Base-by-base conservation (phyloP, 352 stramenopile genomes). In the Hyaloperonospora brassicae region DNA sequence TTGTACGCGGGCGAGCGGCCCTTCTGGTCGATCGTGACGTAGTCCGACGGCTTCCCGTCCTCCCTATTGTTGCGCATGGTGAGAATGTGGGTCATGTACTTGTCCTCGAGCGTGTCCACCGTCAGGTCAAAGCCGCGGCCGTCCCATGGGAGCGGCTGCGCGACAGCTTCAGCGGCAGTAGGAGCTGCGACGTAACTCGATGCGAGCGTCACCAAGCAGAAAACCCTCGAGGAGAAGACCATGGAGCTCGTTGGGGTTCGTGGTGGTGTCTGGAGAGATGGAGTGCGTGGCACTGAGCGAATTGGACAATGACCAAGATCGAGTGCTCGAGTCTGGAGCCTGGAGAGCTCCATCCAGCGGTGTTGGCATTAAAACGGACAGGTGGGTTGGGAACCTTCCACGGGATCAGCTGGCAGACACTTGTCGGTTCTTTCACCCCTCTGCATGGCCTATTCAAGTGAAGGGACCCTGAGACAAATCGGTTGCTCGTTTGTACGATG, bases 51-150 rank as follows among this genome's bases (percentile, higher is more conserved):
- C 14, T 45, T 36, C 11, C 34, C 38, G 21, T 53, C 34, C 3
- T 61, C 70, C 43, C 58, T 59, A 49, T 66, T 68, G 55, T 85
- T 61, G 46, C 74, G 77, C 63, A 75, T 67, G 4, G n/a, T 42
- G 11, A 87, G 61, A 57, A 87, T 87, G 55, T 87, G 77, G 31
- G 69, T 72, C 68, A 76, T 53, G 62, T 76, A 86, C 60, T 87
- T 76, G 55, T 64, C 57, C 30, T 56, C 68, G 35, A 87, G 68
- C 39, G 72, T 83, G 34, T 45, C 62, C 46, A 83, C 70, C 21
- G 74, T 81, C 13, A 87, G 49, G 54, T 78, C 61, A 27, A 83
- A 57, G 25, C 65, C 72, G 13, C 68, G 72, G 47, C 74, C 77
- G 55, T 82, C 68, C 74, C 74, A 87, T 13, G 77, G 77, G 44